Evolutionary conservation across 2,329 filamentous ascomycete species (phyloP).

Genomic region (Calonectria multiphialidica): DNA sequence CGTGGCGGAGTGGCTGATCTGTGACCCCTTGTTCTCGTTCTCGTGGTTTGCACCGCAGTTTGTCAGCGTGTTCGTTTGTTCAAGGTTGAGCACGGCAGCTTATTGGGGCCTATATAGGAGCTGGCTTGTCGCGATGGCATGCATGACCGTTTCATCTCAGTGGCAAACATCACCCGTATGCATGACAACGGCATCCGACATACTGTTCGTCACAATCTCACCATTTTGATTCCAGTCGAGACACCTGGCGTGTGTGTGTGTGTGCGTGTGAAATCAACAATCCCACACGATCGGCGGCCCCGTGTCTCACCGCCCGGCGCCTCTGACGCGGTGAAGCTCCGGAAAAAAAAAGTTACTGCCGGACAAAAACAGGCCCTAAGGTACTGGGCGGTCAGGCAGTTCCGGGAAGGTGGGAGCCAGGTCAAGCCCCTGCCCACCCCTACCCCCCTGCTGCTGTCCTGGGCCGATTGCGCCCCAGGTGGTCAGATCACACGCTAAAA

Average conservation of each 20-base stretch:
- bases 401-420: neutral
- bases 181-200: neutral
- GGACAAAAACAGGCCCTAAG: constrained; percentile 24
- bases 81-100: neutral
- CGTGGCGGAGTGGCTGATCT: neutral
- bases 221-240: neutral
- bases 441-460: constrained; percentile 2
- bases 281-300: neutral
- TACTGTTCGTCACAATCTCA: neutral
- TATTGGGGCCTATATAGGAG: too few relatives aligned
- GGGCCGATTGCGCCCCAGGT: constrained; percentile 11
- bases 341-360: constrained; percentile 21
- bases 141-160: neutral
- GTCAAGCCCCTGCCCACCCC: neutral
- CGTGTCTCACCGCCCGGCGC: constrained; percentile 21
- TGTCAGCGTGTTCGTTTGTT: neutral
- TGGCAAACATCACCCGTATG: neutral
- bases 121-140: neutral
- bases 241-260: neutral
- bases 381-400: constrained; percentile 21
- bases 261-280: neutral
- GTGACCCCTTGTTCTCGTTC: neutral
- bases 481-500: constrained; percentile 34
- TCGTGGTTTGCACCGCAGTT: neutral
- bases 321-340: neutral